Evolutionary conservation across 305 asterid species (phyloP), one percentile per base, ranked within the genome.

Genomic region (Euphrasia arctica): DNA sequence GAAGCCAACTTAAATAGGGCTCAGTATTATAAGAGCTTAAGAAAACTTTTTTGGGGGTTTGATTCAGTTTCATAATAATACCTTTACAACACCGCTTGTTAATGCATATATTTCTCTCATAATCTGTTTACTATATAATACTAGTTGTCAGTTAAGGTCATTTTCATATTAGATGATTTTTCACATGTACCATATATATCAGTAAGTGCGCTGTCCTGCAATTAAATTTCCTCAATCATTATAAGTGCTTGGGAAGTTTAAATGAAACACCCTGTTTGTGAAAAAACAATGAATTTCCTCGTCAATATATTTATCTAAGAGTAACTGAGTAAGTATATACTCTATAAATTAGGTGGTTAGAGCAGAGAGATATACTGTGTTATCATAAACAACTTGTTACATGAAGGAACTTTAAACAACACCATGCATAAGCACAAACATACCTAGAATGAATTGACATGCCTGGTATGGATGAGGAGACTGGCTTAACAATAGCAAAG

Each of bases 391-490:
- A 68, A 28, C 42, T 45, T 68, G 50, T 65, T 55, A 57, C 60
- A 71, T 43, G 58, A 43, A n/a, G 50, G 54, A 28, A 75, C 47
- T 52, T 55, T 29, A 55, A 63, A 64, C 4, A 58, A 54, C 66
- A 67, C 55, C 49, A n/a, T 4, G 47, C 62, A 58, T 58, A 62
- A 57, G 28, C 27, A 54, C 59, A 66, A 72, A 69, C 91, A 63
- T 82, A 91, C 98, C 98, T 71, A 91, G 73, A 81, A 91, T 83
- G 74, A 82, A 91, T 72, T 85, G 88, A 68, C 98, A 91, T 70
- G 92, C 77, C 75, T 74, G 85, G 82, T 91, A 91, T 31, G 98
- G 95, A 48, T 74, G 83, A 61, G 86, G 78, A 75, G 96, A 87
- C 60, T 82, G 92, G 72, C 81, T 66, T 42, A 91, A 83, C 13